Base-by-base conservation (phyloP, 1,284 basidiomycete species). In the Puccinia polysora region DNA sequence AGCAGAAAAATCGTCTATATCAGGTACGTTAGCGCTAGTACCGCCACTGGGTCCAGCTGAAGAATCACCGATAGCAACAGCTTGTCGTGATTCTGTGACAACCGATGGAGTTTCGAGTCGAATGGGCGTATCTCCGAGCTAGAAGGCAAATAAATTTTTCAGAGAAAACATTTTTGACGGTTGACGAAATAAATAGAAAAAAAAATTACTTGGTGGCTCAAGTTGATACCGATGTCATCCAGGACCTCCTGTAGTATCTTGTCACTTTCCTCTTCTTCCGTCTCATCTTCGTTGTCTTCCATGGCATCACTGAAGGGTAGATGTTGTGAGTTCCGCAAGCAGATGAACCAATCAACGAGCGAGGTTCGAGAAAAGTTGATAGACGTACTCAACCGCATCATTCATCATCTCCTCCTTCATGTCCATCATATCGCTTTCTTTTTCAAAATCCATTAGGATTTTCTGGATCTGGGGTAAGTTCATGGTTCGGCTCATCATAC, bases 341-440 rank as follows among this genome's bases (percentile, higher is more conserved):
- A 1, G n/a, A 10, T n/a, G n/a, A n/a, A n/a, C n/a, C n/a, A n/a
- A 45, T 10, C 40, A 45, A n/a, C 40, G 40, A 10, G 40, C 40
- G 40, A 45, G 10, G n/a, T 10, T n/a, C 40, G n/a, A 45, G 40
- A n/a, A 45, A 45, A n/a, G 23, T 7, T 28, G 25, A n/a, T 3
- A 34, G 34, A 53, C 68, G 5, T 43, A 71, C 68, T 98, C 96
- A 8, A 98, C 89, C 0, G 94, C 90, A 74, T 98, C 96, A 45
- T 89, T 91, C 95, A 98, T 98, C 89, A 98, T 96, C 80, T 97
- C 95, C 81, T 97, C 96, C 82, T 97, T 98, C 96, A 99, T 98
- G 81, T 98, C 95, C 96, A 99, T 99, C 80, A 89, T 90, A 10
- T 89, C 87, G 75, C 89, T 95, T 82, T 99, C 96, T 78, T 88